Evolutionary conservation across 2,329 filamentous ascomycete genomes (phyloP).

Genomic region (Didymosphaeria variabile): DNA sequence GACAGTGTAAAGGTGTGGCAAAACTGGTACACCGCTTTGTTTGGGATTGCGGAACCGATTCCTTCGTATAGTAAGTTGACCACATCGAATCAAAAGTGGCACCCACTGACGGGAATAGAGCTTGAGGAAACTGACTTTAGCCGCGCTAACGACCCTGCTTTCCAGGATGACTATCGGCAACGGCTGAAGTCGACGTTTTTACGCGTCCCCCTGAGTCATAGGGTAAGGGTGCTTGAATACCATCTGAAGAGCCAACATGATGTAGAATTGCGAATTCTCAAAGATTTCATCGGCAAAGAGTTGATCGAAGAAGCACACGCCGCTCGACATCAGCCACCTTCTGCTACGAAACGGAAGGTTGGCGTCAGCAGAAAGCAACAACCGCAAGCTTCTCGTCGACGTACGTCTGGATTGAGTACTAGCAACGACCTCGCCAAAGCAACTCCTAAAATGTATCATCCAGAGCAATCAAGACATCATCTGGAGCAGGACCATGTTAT

Average conservation of each 20-base stretch:
- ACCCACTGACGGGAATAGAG: not conserved
- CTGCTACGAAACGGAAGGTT: not conserved
- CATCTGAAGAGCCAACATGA: not conserved
- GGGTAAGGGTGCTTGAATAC: not conserved
- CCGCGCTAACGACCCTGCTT: not conserved
- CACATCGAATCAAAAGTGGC: not conserved
- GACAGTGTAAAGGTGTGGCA: not conserved
- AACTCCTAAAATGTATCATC: not conserved
- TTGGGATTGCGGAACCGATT: not conserved
- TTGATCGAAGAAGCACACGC: not conserved
- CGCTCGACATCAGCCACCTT: not conserved
- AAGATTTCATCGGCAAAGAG: not conserved
- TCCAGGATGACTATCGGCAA: not conserved
- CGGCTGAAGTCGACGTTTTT: not conserved
- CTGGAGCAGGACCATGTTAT: not conserved
- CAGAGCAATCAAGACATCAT: not conserved
- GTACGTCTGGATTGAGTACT: not conserved
- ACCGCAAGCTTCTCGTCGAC: not conserved
- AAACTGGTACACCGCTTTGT: not conserved
- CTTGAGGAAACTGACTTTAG: not conserved
- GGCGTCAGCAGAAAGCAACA: not conserved
- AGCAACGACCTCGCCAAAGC: not conserved
- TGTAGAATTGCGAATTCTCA: not conserved
- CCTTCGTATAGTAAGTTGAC: not conserved
- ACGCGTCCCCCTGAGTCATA: not conserved